phyloP scores from a whole-genome alignment of 805 yeast species.

The Tetrapisispora arboricola region DNA sequence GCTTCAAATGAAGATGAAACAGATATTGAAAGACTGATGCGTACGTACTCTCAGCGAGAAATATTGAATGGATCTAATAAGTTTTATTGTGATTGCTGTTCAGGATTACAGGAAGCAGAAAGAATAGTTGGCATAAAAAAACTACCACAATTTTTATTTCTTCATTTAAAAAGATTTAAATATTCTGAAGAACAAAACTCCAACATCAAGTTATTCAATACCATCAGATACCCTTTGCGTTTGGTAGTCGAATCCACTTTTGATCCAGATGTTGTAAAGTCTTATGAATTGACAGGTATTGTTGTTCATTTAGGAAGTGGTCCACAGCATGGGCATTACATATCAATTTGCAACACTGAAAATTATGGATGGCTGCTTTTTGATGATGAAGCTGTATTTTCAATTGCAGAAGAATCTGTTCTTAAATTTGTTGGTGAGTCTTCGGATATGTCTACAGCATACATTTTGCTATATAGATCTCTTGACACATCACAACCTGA shows the following conservation, averaged over 20 bases:
- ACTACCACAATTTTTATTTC: slow-evolving; percentile 67
- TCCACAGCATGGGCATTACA: slow-evolving; percentile 95
- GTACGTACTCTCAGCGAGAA: slow-evolving; percentile 66
- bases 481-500: slow-evolving; percentile 19
- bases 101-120: slow-evolving; percentile 87
- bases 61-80: slow-evolving; percentile 79
- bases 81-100: slow-evolving; percentile 85
- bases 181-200: slow-evolving; percentile 74
- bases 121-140: slow-evolving; percentile 72
- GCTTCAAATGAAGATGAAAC: slow-evolving; percentile 66
- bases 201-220: slow-evolving; percentile 77
- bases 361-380: slow-evolving; percentile 81
- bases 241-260: slow-evolving; percentile 51
- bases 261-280: slow-evolving; percentile 34
- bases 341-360: slow-evolving; percentile 70
- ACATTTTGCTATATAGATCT: slow-evolving; percentile 72
- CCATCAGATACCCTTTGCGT: slow-evolving; percentile 69
- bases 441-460: slow-evolving; percentile 84
- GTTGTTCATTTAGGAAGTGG: slow-evolving; percentile 97
- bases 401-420: slow-evolving; percentile 75
- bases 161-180: slow-evolving; percentile 87
- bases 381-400: slow-evolving; percentile 92
- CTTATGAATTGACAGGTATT: slow-evolving; percentile 74
- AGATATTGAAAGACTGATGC: slow-evolving; percentile 40
- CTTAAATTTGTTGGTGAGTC: slow-evolving; percentile 80